Evolutionary conservation across 1,139 yeast species (phyloP).

Genomic region (Blastobotrys persicus): DNA sequence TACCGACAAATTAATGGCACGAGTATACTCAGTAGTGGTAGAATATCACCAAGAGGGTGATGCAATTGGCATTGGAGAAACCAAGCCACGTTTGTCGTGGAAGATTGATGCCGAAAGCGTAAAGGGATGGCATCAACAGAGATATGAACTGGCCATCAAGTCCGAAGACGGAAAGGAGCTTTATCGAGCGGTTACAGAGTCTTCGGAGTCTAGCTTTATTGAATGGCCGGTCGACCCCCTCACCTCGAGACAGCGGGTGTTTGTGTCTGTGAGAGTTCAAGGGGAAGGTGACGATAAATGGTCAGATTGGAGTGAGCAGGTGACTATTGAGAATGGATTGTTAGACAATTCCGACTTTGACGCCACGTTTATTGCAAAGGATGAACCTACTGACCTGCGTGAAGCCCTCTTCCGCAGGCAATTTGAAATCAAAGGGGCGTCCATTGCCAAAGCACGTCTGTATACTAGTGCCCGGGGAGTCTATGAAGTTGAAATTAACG

Average conservation of each 20-base stretch:
- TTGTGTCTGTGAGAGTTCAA: slow-evolving; percentile 15
- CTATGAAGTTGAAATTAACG: slow-evolving; percentile 27
- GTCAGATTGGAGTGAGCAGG: slow-evolving; percentile 15
- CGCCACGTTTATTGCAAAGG: slow-evolving; percentile 15
- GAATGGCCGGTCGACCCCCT: slow-evolving; percentile 16
- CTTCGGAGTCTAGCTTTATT: slow-evolving; percentile 17
- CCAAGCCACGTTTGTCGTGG: slow-evolving; percentile 18
- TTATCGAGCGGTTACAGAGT: slow-evolving; percentile 9
- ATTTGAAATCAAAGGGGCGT: background rate
- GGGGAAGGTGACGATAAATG: slow-evolving; percentile 11
- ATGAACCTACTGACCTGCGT: slow-evolving; percentile 10
- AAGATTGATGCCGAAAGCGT: slow-evolving; percentile 9
- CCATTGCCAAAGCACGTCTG: slow-evolving; percentile 16
- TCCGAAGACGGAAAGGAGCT: background rate
- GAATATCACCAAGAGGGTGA: slow-evolving; percentile 16
- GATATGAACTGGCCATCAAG: slow-evolving; percentile 12
- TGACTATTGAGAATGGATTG: slow-evolving; percentile 13
- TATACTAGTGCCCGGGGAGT: slow-evolving; percentile 27
- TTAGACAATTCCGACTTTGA: slow-evolving; percentile 10
- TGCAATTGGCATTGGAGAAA: slow-evolving; percentile 16
- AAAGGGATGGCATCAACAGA: slow-evolving; percentile 15
- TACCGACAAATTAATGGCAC: slow-evolving; percentile 6
- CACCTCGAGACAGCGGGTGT: slow-evolving; percentile 13
- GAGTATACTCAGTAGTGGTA: slow-evolving; percentile 12
- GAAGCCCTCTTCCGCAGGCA: slow-evolving; percentile 13